Percentiles rank a stretch among this genome's conserved stretches.
Conservation (phyloP, 1,139 yeast genomes). For the Suhomyces panamericanus region DNA sequence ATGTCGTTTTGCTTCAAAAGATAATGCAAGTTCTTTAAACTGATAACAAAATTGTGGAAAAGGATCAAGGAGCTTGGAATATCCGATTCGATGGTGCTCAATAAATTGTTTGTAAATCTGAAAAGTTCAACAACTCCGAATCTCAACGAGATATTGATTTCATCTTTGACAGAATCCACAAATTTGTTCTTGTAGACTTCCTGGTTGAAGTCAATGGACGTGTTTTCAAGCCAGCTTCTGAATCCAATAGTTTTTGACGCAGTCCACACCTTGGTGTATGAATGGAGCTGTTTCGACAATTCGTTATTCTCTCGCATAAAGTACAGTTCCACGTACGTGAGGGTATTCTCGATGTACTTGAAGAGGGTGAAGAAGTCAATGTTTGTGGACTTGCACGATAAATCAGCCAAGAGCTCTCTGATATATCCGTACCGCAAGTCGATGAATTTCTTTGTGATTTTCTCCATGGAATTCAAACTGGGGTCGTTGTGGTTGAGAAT, state of each 20-base stretch:
- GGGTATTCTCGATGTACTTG: constrained; percentile 38
- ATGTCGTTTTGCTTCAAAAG: constrained; percentile 12
- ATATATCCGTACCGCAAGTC: constrained; percentile 22
- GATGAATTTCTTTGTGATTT: constrained; percentile 26
- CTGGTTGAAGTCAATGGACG: constrained; percentile 12
- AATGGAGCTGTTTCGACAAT: constrained; percentile 21
- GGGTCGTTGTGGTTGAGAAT: constrained; percentile 25
- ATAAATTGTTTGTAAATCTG: constrained; percentile 10
- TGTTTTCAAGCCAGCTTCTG: constrained; percentile 31
- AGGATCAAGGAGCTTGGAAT: constrained; percentile 16
- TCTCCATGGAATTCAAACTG: constrained; percentile 22
- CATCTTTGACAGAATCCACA: constrained; percentile 8
- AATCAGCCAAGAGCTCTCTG: constrained; percentile 2
- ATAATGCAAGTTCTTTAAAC: constrained; percentile 24
- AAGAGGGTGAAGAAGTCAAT: constrained; percentile 32
- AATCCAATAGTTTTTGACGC: constrained; percentile 31
- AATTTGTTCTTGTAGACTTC: constrained; percentile 10
- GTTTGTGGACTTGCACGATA: background rate
- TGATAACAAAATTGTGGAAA: constrained; percentile 26
- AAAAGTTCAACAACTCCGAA: constrained; percentile 12
- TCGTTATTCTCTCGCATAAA: constrained; percentile 26
- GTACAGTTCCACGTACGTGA: constrained; percentile 26
- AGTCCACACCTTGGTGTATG: constrained; percentile 30
- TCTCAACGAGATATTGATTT: constrained; percentile 4
- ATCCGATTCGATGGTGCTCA: constrained; percentile 2